phyloP scores from a whole-genome alignment of 2,329 filamentous ascomycete genomes.

The Fusarium nelsonii region DNA sequence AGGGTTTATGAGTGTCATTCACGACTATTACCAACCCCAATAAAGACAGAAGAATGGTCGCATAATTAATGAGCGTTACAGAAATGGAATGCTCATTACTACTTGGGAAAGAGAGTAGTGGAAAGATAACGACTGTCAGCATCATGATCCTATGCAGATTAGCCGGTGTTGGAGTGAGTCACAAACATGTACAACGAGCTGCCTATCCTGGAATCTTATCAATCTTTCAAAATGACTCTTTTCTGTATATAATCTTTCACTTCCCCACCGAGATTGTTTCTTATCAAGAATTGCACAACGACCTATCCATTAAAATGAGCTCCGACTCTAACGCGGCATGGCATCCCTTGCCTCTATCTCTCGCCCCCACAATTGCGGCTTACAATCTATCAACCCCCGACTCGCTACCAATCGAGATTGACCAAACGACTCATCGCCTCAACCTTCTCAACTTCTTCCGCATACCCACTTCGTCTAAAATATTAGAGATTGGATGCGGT shows the following conservation, averaged over 20 bases:
- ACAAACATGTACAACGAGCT: background rate
- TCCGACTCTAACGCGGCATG: background rate
- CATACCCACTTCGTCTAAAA: background rate
- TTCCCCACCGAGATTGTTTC: background rate
- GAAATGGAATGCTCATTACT: no score
- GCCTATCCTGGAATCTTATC: background rate
- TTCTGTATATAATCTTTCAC: background rate
- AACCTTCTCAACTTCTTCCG: slow-evolving; percentile 10
- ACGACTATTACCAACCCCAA: no score
- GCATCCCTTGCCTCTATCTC: background rate
- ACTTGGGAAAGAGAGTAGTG: no score
- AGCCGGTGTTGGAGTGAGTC: background rate
- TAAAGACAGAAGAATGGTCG: no score
- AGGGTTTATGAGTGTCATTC: no score
- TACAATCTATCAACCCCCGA: slow-evolving; percentile 10
- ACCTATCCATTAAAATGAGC: background rate
- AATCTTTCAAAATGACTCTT: background rate
- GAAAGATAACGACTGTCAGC: background rate
- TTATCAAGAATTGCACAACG: background rate
- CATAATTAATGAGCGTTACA: no score
- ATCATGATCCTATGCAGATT: background rate
- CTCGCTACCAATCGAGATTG: slow-evolving; percentile 7
- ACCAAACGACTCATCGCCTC: slow-evolving; percentile 11
- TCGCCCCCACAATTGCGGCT: background rate
- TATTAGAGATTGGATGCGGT: slow-evolving; percentile 17